phyloP scores from a whole-genome alignment of 78 protist species.

The Emiliania huxleyi region DNA sequence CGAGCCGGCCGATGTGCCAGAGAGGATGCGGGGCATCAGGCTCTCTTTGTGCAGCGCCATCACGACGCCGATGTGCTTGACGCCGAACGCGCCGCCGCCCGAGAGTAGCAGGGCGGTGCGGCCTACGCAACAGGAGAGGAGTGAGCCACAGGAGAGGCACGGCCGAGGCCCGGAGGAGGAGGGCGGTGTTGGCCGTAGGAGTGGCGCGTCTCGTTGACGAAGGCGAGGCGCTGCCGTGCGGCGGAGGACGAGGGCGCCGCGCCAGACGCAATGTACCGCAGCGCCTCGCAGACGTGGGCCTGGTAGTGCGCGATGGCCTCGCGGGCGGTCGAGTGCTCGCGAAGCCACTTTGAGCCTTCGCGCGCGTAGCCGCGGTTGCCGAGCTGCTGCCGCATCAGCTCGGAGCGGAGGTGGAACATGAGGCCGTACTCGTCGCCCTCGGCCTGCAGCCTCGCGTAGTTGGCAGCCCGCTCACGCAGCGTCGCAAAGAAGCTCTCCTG shows the following conservation, averaged over 20 bases:
- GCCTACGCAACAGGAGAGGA: too few species aligned
- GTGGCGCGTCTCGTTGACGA: slow-evolving; percentile 22
- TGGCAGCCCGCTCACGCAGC: not conserved
- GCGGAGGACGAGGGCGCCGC: not conserved
- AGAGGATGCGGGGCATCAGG: slow-evolving; percentile 65
- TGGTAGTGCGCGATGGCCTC: not conserved
- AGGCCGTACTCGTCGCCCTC: slow-evolving; percentile 13
- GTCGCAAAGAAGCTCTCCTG: not conserved
- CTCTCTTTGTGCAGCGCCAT: slow-evolving; percentile 43
- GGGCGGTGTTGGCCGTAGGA: too few species aligned
- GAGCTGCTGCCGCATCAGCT: not conserved
- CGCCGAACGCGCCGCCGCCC: slow-evolving; percentile 65
- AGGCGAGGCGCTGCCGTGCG: not conserved
- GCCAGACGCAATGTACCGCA: not conserved
- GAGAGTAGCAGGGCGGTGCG: slow-evolving; percentile 68
- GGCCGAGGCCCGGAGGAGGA: too few species aligned
- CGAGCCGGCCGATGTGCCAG: slow-evolving; percentile 65
- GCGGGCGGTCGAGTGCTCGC: not conserved
- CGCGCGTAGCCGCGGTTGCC: not conserved
- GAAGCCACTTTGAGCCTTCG: not conserved
- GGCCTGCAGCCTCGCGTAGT: not conserved
- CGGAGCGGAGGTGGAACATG: slow-evolving; percentile 3
- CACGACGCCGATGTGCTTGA: slow-evolving; percentile 77
- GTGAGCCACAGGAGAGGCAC: too few species aligned
- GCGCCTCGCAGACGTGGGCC: not conserved